phyloP scores from a whole-genome alignment of 345 rosid genomes.

The Hypericum perforatum region DNA sequence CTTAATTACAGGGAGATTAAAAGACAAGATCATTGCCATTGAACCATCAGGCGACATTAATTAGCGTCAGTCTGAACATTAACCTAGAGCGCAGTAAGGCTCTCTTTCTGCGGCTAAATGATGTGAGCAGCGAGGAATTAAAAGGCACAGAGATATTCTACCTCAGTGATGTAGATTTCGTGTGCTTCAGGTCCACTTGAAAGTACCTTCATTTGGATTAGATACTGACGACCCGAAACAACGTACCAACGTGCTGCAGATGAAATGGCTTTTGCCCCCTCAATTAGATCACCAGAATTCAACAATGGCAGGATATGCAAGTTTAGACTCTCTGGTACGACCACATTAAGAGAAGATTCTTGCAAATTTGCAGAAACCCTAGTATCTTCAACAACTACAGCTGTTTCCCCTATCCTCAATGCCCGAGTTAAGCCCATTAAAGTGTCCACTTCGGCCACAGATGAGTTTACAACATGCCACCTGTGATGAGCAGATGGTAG shows the following conservation, averaged over 20 bases:
- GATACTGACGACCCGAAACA: conserved; percentile 61
- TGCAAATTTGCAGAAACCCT: conserved; percentile 87
- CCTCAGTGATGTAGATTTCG: conserved; percentile 86
- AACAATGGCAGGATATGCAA: conserved; percentile 53
- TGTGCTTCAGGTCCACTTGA: conserved; percentile 48
- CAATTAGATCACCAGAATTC: conserved; percentile 38
- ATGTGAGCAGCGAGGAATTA: background rate
- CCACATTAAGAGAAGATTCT: conserved; percentile 72
- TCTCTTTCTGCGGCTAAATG: too few species aligned
- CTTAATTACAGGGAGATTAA: too few species aligned
- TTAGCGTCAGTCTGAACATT: too few species aligned
- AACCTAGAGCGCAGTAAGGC: too few species aligned
- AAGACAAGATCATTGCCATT: too few species aligned
- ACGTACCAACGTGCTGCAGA: conserved; percentile 64
- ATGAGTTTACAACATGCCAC: conserved; percentile 65
- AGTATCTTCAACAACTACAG: conserved; percentile 71
- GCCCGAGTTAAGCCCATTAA: conserved; percentile 48
- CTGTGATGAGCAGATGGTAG: conserved; percentile 71
- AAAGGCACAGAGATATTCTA: conserved; percentile 15
- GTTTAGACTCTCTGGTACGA: conserved; percentile 51
- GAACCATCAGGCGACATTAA: too few species aligned
- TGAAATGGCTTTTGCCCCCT: conserved; percentile 44
- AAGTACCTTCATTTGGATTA: conserved; percentile 63
- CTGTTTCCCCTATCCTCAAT: conserved; percentile 55
- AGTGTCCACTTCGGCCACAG: conserved; percentile 66